phyloP scores from a whole-genome alignment of 2,329 filamentous ascomycete genomes.

The Malbranchea cinnamomea region DNA sequence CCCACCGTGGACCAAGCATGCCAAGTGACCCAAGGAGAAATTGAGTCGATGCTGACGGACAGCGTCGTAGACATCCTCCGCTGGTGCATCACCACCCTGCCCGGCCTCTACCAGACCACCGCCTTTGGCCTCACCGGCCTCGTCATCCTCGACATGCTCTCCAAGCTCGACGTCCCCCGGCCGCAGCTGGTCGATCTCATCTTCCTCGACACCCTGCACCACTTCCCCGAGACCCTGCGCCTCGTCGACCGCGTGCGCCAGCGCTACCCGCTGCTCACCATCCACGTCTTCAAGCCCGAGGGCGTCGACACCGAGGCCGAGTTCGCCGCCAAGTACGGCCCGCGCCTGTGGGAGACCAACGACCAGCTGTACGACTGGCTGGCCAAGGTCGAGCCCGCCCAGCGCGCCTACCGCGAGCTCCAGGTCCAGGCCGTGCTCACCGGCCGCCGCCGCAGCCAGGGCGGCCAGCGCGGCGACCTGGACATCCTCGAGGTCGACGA shows the following conservation, averaged over 20 bases:
- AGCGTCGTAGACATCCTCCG: conserved; percentile 58
- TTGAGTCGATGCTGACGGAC: conserved; percentile 3
- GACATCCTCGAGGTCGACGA: conserved; percentile 90
- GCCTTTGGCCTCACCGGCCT: conserved; percentile 71
- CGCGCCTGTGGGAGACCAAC: conserved; percentile 69
- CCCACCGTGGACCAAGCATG: conserved; percentile 3
- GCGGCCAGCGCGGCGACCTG: conserved; percentile 77
- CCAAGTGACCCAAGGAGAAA: conserved; percentile 15
- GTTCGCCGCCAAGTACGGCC: conserved; percentile 70
- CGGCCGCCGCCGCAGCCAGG: conserved; percentile 80
- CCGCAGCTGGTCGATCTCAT: conserved; percentile 39
- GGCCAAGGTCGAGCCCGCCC: conserved; percentile 92
- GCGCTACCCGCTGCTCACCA: conserved; percentile 60
- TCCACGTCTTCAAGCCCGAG: conserved; percentile 83
- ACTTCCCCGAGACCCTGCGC: conserved; percentile 62
- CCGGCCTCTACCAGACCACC: conserved; percentile 75
- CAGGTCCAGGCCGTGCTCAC: conserved; percentile 84
- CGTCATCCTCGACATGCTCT: conserved; percentile 59
- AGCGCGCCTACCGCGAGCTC: conserved; percentile 77
- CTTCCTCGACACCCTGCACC: conserved; percentile 73
- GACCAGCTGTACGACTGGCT: conserved; percentile 90
- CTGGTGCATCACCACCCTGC: conserved; percentile 84
- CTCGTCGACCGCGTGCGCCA: conserved; percentile 59
- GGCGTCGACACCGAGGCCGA: conserved; percentile 57
- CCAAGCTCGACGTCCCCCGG: conserved; percentile 33